A percentile compares a stretch with the other conserved stretches of the same genome.
phyloP scores from a whole-genome alignment of 306 rosid genomes.

The Hippophae rhamnoides region DNA sequence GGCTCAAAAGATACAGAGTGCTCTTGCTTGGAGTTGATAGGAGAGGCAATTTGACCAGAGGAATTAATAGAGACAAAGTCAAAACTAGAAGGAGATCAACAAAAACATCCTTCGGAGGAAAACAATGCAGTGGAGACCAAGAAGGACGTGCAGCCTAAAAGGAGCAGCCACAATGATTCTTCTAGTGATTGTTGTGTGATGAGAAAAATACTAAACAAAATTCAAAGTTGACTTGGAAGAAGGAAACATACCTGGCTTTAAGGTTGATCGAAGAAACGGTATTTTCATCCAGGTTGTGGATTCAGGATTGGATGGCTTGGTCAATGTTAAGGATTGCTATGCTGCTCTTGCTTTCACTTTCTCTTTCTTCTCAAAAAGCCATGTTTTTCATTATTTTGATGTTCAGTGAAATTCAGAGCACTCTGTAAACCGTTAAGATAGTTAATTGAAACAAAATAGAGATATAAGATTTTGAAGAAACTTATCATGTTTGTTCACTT shows the following conservation, averaged over 20 bases:
- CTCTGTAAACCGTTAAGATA: not conserved
- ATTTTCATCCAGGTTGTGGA: not conserved
- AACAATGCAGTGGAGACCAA: not conserved
- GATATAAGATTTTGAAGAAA: not conserved
- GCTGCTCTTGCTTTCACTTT: constrained; percentile 19
- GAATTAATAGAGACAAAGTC: constrained; percentile 16
- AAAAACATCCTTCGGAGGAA: not conserved
- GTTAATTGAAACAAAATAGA: not conserved
- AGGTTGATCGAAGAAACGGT: constrained; percentile 8
- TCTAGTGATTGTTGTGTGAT: not conserved
- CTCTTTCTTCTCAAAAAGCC: constrained; percentile 13
- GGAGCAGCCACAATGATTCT: not conserved
- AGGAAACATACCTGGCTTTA: constrained; percentile 4
- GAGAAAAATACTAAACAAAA: not conserved
- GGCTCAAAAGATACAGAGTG: constrained; percentile 20
- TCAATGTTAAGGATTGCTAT: constrained; percentile 15
- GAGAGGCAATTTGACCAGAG: constrained; percentile 22
- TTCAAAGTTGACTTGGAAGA: not conserved
- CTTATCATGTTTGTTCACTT: not conserved
- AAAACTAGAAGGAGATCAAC: constrained; percentile 10
- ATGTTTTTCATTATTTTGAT: constrained; percentile 9
- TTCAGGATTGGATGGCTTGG: constrained; percentile 9
- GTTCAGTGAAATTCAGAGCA: constrained; percentile 7
- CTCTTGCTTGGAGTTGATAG: constrained; percentile 21
- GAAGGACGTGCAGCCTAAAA: not conserved